Percentiles rank a stretch among this genome's conserved stretches.
phyloP scores from a whole-genome alignment of 768 basidiomycete species.

The Termitomyces heimii region DNA sequence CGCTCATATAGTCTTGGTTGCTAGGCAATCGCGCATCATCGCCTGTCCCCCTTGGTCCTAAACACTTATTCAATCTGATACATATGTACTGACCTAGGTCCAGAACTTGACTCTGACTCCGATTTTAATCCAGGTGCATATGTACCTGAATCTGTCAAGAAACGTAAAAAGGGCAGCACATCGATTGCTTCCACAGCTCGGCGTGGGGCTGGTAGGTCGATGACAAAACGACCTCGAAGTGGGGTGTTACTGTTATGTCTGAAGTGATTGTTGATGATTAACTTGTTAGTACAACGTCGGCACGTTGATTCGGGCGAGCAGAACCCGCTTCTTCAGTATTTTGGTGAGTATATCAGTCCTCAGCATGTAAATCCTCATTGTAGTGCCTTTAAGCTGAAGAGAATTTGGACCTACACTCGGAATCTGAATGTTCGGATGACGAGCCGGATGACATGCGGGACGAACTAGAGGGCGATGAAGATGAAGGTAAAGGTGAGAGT shows the following conservation, averaged over 20 bases:
- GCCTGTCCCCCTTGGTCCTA: slow-evolving; percentile 30
- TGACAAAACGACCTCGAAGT: slow-evolving; percentile 4
- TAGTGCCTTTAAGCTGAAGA: slow-evolving; percentile 19
- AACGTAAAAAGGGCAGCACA: slow-evolving; percentile 17
- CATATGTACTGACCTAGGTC: background rate
- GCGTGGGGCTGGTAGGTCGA: slow-evolving; percentile 8
- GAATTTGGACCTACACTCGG: slow-evolving; percentile 46
- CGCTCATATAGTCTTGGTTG: background rate
- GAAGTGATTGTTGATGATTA: background rate
- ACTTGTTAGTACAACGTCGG: background rate
- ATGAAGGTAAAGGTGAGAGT: slow-evolving; percentile 19
- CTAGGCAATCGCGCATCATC: slow-evolving; percentile 27
- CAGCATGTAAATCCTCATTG: background rate
- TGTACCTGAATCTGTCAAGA: slow-evolving; percentile 24
- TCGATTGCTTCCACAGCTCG: slow-evolving; percentile 5
- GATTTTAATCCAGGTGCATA: slow-evolving; percentile 41
- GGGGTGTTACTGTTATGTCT: background rate
- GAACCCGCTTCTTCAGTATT: slow-evolving; percentile 46
- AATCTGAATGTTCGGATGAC: slow-evolving; percentile 36
- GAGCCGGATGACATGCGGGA: slow-evolving; percentile 11
- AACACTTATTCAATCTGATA: background rate
- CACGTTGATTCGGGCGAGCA: slow-evolving; percentile 10
- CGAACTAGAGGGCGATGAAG: slow-evolving; percentile 9
- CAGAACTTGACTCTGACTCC: slow-evolving; percentile 43
- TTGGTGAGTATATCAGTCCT: slow-evolving; percentile 28